Evolutionary conservation across 805 yeast species (phyloP), one percentile per base, ranked within the genome.

Genomic region (Zygotorulaspora florentina): DNA sequence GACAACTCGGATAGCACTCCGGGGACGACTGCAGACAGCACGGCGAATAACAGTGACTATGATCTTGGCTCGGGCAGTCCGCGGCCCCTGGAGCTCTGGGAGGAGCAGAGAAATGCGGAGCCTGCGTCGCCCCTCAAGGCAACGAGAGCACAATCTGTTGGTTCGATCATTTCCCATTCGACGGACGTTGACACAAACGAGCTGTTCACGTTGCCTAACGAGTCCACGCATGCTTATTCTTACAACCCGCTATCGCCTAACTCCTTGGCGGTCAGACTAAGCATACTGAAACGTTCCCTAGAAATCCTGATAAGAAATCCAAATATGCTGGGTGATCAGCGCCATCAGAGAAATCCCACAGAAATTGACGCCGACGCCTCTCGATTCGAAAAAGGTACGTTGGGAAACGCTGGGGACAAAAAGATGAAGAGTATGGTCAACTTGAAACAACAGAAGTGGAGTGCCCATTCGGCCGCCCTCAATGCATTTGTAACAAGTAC

Each of bases 241-340:
- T 87, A 87, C 61, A 87, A 93, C 2, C 86, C 85, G 43, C 67
- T 87, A 45, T 82, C 91, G 1, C 93, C 90, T 8, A 85, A 85
- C 59, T 83, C 95, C 1, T 65, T 87, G 45, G 87, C 93, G 0
- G 76, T 86, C 39, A 70, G 96, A 45, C 66, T 87, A 49, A 81
- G 81, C 45, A 89, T 86, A 12, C 69, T 87, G 55, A 85, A 82
- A 58, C 68, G 93, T 53, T 84, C 95, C 5, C 65, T 87, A 43
- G 88, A 87, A 61, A 83, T 87, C 35, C 67, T 87, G 33, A 69
- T 82, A 42, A 84, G 81, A 31, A 69, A 85, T 43, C 89, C 90
- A 0, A 53, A 52, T 13, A 55, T 65, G 53, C 46, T 64, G 31
- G 54, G 47, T 18, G 57, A 55, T 15, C 41, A 34, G 11, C 37